Conservation (phyloP, 2,329 filamentous ascomycete species). For the Aspergillus chevalieri region DNA sequence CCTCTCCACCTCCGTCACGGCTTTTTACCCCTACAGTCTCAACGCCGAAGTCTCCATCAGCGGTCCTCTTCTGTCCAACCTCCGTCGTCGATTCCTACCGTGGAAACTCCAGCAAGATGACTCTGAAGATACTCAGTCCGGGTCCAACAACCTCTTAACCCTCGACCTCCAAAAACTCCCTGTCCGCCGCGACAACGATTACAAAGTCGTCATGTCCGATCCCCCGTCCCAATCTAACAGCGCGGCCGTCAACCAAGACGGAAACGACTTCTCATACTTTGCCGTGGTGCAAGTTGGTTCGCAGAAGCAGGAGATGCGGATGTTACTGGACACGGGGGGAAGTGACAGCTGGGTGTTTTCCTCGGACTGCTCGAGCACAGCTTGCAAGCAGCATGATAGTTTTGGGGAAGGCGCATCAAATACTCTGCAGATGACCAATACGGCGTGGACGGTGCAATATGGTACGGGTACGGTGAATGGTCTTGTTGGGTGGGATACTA, state of each 20-base stretch:
- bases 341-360: conserved; percentile 80
- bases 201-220: conserved; percentile 38
- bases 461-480: conserved; percentile 71
- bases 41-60: conserved; percentile 12
- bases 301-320: conserved; percentile 45
- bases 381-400: conserved; percentile 64
- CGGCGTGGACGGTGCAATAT: conserved; percentile 63
- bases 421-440: conserved; percentile 50
- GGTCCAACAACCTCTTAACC: conserved; percentile 11
- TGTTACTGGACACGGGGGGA: conserved; percentile 51
- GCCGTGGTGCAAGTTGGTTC: conserved; percentile 46
- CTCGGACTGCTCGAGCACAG: conserved; percentile 56
- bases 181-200: conserved; percentile 43
- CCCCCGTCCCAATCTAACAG: conserved; percentile 41
- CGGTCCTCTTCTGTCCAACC: conserved; percentile 13
- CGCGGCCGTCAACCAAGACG: conserved; percentile 49
- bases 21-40: conserved; percentile 40
- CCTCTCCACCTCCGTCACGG: conserved; percentile 31
- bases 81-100: conserved; percentile 27
- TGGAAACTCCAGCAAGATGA: conserved; percentile 16
- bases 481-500: conserved; percentile 57
- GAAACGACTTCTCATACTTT: conserved; percentile 51
- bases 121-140: too few species aligned
- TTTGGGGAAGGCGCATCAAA: conserved; percentile 63
- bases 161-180: conserved; percentile 35